Conservation (phyloP, 495 filamentous ascomycete species). For the Corynascus novoguineensis region DNA sequence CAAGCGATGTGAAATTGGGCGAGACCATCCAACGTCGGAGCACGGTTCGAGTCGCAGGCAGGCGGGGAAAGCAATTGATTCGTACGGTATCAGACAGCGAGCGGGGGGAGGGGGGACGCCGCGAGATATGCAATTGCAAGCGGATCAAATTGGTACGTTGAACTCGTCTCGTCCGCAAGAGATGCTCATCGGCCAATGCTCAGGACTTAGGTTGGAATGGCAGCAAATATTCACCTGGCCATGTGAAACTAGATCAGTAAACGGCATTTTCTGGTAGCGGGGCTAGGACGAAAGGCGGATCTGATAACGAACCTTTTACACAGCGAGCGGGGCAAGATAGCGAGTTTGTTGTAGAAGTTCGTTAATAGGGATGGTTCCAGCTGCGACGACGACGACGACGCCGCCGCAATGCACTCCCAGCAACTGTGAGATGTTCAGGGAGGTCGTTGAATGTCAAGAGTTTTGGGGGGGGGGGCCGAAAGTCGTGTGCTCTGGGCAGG, state of each 20-base stretch:
- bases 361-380: neutral
- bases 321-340: neutral
- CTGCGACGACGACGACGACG: neutral
- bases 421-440: too few species aligned
- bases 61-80: neutral
- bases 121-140: slow-evolving; percentile 2
- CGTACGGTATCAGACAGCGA: slow-evolving; percentile 1
- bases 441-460: neutral
- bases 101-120: slow-evolving; percentile 4
- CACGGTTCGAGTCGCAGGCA: slow-evolving; percentile 6
- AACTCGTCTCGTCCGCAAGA: neutral
- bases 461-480: slow-evolving; percentile 9
- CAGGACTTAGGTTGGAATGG: slow-evolving; percentile 8
- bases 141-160: neutral
- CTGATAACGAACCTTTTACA: slow-evolving; percentile 3
- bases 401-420: too few species aligned
- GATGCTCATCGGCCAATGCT: slow-evolving; percentile 7
- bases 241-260: slow-evolving; percentile 3
- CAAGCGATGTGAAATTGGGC: slow-evolving; percentile 3
- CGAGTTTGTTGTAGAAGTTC: neutral
- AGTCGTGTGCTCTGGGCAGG: neutral
- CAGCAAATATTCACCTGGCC: slow-evolving; percentile 6
- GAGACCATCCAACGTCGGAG: neutral
- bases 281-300: slow-evolving; percentile 7
- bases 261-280: slow-evolving; percentile 10